Base-by-base conservation (phyloP, 768 basidiomycete species). In the Rhodocollybia butyracea region DNA sequence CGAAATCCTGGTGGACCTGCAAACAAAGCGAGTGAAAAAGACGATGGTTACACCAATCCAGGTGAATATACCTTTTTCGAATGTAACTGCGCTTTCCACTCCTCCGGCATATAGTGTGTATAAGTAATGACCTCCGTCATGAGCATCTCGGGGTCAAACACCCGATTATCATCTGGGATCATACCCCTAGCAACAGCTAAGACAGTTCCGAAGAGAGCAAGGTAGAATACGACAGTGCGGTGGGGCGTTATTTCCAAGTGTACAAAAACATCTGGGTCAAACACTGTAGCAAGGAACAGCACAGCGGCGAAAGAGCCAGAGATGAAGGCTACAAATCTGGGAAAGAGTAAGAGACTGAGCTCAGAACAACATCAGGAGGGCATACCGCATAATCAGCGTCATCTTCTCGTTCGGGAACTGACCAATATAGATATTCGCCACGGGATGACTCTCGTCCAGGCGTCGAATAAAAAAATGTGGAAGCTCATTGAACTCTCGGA, bases 401-500 rank as follows among this genome's bases (percentile, higher is more conserved):
- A 94, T 76, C 64, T 95, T 90, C 65, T 94, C 94, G 62, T 98
- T 98, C 0, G 97, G 97, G 66, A 97, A 99, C 66, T 98, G 97
- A 22, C 93, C 92, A 58, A 98, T 94, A 67, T 98, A 99, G 78
- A 94, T 89, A 68, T 88, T 94, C 11, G 97, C 91, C 10, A 86
- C 73, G 0, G 92, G 93, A 62, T 95, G 93, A 54, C 91, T 94
- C 64, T 91, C 86, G 60, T 94, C 86, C 45, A 98, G 75, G 50
- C 97, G 79, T 45, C 92, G 79, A 32, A 84, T 78, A 69, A 98
- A 99, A 32, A 95, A 75, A 71, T 99, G 97, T 0, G 94, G 90
- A 8, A 99, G 76, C 65, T 99, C 97, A 67, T 99, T 99, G 77
- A 98, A 99, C 68, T 99, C 97, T 54, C 97, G 82, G 66, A 98